A percentile compares a stretch with the other conserved stretches of the same genome.
These are phyloP conservation scores for Puya raimondii DNA, from an alignment of 176 grass and related monocot genomes.

Conservation along the genomic window DNA sequence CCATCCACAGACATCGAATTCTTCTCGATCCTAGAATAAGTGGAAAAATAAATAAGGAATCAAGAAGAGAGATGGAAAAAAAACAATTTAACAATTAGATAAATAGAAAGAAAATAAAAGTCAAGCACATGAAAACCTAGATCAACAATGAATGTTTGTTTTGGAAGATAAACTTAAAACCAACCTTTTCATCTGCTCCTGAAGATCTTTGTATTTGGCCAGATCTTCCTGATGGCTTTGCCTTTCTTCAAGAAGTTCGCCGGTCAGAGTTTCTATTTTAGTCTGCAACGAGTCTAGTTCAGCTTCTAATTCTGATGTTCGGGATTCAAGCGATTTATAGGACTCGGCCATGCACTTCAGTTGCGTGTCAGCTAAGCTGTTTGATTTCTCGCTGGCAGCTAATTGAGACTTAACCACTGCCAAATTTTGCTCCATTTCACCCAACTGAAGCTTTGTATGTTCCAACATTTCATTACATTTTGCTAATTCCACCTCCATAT, in stretches of 20 bases:
- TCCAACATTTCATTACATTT: conserved; percentile 68
- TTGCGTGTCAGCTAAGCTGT: conserved; percentile 91
- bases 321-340: conserved; percentile 79
- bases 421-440: conserved; percentile 54
- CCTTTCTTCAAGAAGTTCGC: conserved; percentile 69
- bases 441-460: conserved; percentile 42
- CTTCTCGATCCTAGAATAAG: conserved; percentile 43
- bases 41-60: conserved; percentile 2
- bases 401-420: conserved; percentile 66
- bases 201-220: conserved; percentile 61
- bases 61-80: conserved; percentile 1
- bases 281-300: conserved; percentile 46
- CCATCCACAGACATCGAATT: conserved; percentile 40
- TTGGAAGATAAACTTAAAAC: conserved; percentile 15
- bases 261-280: conserved; percentile 47
- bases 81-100: conserved; percentile 12
- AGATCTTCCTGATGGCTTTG: conserved; percentile 64
- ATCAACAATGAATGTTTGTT: not conserved
- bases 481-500: conserved; percentile 48
- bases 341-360: conserved; percentile 96
- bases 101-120: conserved; percentile 2
- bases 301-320: conserved; percentile 60
- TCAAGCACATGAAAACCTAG: conserved; percentile 6
- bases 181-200: conserved; percentile 80
- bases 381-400: conserved; percentile 75